phyloP scores from a whole-genome alignment of 345 rosid species.

The Hypericum perforatum region DNA sequence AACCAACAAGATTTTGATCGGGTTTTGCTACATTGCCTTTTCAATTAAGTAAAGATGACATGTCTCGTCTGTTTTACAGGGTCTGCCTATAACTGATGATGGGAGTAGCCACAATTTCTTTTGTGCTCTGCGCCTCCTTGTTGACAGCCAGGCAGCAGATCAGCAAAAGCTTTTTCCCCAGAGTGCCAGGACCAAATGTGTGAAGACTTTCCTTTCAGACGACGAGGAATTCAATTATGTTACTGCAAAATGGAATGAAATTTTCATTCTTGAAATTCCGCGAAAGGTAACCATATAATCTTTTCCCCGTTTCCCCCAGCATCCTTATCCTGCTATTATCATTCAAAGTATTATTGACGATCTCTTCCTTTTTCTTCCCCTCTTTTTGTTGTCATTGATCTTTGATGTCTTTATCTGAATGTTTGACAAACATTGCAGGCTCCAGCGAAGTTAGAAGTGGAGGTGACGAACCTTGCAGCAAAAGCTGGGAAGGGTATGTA shows the following conservation, averaged over 20 bases:
- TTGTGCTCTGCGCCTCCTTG: constrained; percentile 82
- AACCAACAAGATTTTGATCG: constrained; percentile 5
- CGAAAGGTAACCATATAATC: constrained; percentile 37
- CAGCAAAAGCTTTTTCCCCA: constrained; percentile 90
- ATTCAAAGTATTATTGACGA: too few species aligned
- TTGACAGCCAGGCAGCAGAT: constrained; percentile 69
- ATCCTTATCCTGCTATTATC: not conserved
- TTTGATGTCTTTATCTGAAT: constrained; percentile 1
- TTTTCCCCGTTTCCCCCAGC: not conserved
- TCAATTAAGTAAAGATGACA: constrained; percentile 4
- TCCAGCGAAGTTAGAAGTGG: constrained; percentile 81
- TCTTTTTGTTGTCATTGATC: not conserved
- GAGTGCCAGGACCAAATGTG: constrained; percentile 97
- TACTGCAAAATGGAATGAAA: constrained; percentile 82
- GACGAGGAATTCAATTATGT: constrained; percentile 32
- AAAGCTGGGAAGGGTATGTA: constrained; percentile 98
- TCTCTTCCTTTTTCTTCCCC: not conserved
- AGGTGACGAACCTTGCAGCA: constrained; percentile 96
- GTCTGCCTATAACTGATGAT: constrained; percentile 66
- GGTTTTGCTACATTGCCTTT: not conserved
- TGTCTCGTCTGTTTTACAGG: constrained; percentile 39
- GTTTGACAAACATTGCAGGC: constrained; percentile 39
- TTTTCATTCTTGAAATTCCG: constrained; percentile 94
- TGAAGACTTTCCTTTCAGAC: constrained; percentile 51
- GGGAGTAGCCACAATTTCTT: constrained; percentile 87